Percentiles rank a stretch among this genome's conserved stretches.
These are phyloP conservation scores for Begonia fuchsioides DNA, from an alignment of 306 rosid genomes.

Conservation along the genomic window DNA sequence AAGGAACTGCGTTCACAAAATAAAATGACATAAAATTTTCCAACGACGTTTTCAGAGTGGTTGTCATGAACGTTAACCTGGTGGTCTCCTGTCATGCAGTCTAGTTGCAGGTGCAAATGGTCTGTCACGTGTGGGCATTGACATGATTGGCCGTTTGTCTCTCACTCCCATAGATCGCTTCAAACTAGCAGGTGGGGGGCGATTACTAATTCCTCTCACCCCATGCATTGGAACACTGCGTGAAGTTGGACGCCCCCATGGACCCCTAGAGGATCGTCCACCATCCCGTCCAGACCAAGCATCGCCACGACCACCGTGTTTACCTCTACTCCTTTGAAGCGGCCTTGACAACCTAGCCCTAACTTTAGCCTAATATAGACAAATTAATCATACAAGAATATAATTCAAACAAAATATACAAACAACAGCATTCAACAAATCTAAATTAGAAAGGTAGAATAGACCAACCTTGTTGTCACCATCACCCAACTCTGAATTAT, in stretches of 20 bases:
- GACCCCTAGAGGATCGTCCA: constrained; percentile 43
- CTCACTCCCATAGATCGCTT: constrained; percentile 54
- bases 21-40: background rate
- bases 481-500: constrained; percentile 38
- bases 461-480: constrained; percentile 40
- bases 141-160: constrained; percentile 68
- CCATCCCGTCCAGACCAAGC: constrained; percentile 37
- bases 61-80: constrained; percentile 24
- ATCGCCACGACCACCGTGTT: constrained; percentile 59
- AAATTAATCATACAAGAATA: background rate
- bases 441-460: too few species aligned
- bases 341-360: constrained; percentile 97
- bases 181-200: constrained; percentile 37
- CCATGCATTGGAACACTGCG: constrained; percentile 46
- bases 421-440: too few species aligned
- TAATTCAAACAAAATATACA: too few species aligned
- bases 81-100: constrained; percentile 72
- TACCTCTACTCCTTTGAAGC: constrained; percentile 86
- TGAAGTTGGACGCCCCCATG: constrained; percentile 69
- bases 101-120: constrained; percentile 60
- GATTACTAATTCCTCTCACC: constrained; percentile 56
- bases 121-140: constrained; percentile 55
- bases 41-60: background rate
- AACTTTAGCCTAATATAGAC: constrained; percentile 66
- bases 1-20: constrained; percentile 31